A percentile compares a stretch with the other conserved stretches of the same genome.
These are phyloP conservation scores for Vigna reflexopilosa DNA, from an alignment of 306 rosid genomes.

Conservation along the genomic window DNA sequence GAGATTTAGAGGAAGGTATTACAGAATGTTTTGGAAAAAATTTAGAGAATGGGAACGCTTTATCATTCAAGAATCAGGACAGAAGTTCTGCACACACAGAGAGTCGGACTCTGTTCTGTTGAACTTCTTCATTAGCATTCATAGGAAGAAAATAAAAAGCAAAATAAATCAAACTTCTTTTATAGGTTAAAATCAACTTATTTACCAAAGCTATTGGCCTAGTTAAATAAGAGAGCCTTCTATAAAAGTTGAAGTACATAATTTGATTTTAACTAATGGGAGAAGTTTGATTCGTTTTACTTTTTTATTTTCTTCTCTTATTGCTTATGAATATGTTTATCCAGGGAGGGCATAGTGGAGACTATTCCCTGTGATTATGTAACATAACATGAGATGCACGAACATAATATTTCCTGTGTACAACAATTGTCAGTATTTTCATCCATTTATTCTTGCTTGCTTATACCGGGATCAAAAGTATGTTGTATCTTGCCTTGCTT, in stretches of 20 bases:
- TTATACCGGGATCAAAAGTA: not conserved
- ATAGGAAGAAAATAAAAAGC: not conserved
- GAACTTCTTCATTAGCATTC: not conserved
- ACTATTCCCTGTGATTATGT: not conserved
- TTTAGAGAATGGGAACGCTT: not conserved
- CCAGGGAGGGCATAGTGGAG: not conserved
- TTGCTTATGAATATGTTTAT: not conserved
- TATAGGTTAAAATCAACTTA: not conserved
- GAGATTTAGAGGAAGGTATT: not conserved
- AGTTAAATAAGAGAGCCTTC: not conserved
- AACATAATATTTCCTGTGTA: not conserved
- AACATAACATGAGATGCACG: not conserved
- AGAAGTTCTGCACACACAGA: not conserved
- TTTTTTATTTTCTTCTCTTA: not conserved
- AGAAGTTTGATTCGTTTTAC: not conserved
- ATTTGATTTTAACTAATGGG: not conserved
- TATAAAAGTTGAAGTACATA: not conserved
- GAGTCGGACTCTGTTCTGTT: not conserved
- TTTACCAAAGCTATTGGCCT: not conserved
- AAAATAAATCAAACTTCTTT: not conserved
- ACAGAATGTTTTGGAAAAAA: not conserved
- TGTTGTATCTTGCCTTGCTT: slow-evolving; percentile 11
- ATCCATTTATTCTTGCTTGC: slow-evolving; percentile 13
- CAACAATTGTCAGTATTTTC: not conserved
- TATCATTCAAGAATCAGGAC: not conserved